Evolutionary conservation across 441 rosid species (phyloP), one percentile per base, ranked within the genome.

Genomic region (Mallotus japonicus): DNA sequence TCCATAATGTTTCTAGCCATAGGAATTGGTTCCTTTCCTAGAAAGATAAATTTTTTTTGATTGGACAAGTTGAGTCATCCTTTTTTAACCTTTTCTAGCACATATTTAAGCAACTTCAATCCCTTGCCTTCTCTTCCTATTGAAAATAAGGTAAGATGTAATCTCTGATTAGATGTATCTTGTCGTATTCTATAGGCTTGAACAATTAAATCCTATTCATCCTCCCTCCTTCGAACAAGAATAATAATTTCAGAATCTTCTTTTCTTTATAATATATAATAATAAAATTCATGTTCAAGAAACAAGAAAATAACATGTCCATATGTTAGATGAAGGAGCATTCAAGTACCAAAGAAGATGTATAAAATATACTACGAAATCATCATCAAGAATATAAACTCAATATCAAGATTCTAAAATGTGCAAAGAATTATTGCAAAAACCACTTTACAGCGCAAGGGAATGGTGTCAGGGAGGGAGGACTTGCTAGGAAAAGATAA

Each of bases 401-500:
- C 11, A 19, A 5, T 20, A 65, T 65, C 19, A 66, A 60, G 71
- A 67, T 56, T 67, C 47, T 13, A 68, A 68, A 69, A 69, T 64
- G 65, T 47, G 63, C 6, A 13, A 40, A 58, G 65, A 74, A 68
- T 53, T 63, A 75, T 58, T 77, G 65, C 62, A 70, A 42, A 65
- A 59, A 16, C 75, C 22, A 72, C 79, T 79, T 80, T 76, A 78
- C 82, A 82, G 73, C 69, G 32, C 32, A 37, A 28, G 59, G 71
- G 50, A 58, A 44, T 46, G 8, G 40, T 73, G 69, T 74, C 75
- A 72, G 16, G 77, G 71, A 72, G 16, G 77, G 71, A 54, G 32
- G 32, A 28, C 32, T 28, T 28, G 32, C 49, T 34, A 66, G 32
- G 2, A 71, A 82, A 74, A 76, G 73, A 53, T 1, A 28, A 28